Conservation (phyloP, 2,329 filamentous ascomycete genomes). For the Nothophaeocryptopus gaeumannii region DNA sequence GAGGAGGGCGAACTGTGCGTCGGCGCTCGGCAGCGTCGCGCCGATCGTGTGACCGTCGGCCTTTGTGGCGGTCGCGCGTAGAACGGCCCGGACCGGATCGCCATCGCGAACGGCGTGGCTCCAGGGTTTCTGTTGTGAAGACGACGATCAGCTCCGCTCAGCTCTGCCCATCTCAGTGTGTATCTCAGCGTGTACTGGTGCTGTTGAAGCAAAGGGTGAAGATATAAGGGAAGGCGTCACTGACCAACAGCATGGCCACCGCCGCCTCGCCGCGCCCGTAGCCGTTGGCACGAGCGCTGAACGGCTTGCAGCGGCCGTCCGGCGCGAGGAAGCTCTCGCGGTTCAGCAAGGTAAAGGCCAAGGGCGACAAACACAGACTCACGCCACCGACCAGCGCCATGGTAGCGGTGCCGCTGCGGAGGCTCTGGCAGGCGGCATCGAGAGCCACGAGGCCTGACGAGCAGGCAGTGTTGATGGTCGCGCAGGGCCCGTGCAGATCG, state of each 20-base stretch:
- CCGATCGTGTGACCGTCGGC: constrained; percentile 34
- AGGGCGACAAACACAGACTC: constrained; percentile 29
- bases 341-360: background rate
- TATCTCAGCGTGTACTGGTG: too few species aligned
- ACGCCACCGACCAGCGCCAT: constrained; percentile 25
- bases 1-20: constrained; percentile 1
- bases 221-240: too few species aligned
- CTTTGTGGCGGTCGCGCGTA: constrained; percentile 35
- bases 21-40: constrained; percentile 20
- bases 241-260: too few species aligned
- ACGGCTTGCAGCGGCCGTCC: constrained; percentile 28
- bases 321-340: constrained; percentile 30
- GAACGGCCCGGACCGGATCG: constrained; percentile 32
- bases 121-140: too few species aligned
- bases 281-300: constrained; percentile 44
- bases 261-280: constrained; percentile 55
- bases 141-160: too few species aligned
- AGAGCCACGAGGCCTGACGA: constrained; percentile 9
- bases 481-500: constrained; percentile 15
- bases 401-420: background rate
- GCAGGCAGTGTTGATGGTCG: constrained; percentile 20
- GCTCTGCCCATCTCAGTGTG: too few species aligned
- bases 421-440: background rate
- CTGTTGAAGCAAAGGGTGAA: too few species aligned
- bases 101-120: constrained; percentile 9